Evolutionary conservation across 2,329 filamentous ascomycete genomes (phyloP).

Genomic region (Aspergillus luchuensis): DNA sequence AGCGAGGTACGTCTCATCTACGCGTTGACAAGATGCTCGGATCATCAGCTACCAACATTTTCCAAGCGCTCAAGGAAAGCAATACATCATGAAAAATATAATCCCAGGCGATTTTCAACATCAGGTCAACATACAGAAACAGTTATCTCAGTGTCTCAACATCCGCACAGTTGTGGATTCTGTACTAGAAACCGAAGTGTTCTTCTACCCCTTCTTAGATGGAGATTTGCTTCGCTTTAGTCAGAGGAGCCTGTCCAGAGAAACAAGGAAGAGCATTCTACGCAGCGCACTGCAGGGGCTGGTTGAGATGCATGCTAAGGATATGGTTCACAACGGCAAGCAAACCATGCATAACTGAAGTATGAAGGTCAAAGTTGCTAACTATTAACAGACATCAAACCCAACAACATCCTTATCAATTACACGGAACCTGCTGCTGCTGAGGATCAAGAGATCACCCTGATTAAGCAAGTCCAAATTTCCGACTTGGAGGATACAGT

Average conservation of each 20-base stretch:
- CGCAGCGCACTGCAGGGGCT: too few relatives aligned
- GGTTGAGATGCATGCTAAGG: too few relatives aligned
- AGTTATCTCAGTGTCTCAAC: conserved; percentile 27
- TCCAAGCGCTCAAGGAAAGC: too few relatives aligned
- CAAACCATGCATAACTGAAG: too few relatives aligned
- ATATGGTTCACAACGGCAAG: too few relatives aligned
- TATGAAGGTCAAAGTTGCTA: too few relatives aligned
- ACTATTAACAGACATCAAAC: conserved; percentile 5
- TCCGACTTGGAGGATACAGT: conserved; percentile 37
- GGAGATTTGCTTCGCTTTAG: conserved; percentile 21
- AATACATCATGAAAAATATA: conserved; percentile 19
- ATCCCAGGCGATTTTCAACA: conserved; percentile 36
- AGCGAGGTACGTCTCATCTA: too few relatives aligned
- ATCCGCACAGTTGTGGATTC: conserved; percentile 31
- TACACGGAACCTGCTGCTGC: neutral
- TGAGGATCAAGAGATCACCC: too few relatives aligned
- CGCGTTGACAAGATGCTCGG: too few relatives aligned
- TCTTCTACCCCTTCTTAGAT: conserved; percentile 25
- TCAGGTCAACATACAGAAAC: conserved; percentile 29
- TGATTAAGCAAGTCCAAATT: conserved; percentile 20
- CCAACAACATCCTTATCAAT: conserved; percentile 11
- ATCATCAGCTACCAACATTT: too few relatives aligned
- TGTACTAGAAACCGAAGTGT: conserved; percentile 17
- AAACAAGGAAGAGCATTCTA: conserved; percentile 19
- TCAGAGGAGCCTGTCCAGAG: conserved; percentile 16